Base-by-base conservation (phyloP, 768 basidiomycete species). In the Wakefieldia striispora region DNA sequence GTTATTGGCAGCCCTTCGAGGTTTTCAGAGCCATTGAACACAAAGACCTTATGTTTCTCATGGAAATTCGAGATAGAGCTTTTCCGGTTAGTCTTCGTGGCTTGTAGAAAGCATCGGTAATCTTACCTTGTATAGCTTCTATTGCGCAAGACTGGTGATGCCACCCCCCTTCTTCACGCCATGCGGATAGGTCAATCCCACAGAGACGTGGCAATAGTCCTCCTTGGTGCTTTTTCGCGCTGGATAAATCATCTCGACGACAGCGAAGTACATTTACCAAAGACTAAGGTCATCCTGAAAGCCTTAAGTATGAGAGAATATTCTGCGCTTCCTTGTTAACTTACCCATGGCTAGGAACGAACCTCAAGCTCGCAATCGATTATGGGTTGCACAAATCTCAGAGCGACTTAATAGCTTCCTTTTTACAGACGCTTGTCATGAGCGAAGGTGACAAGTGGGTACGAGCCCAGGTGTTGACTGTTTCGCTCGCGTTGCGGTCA, bases 351-450 rank as follows among this genome's bases (percentile, higher is more conserved):
- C 9, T 49, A 84, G 88, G 88, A 37, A 78, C 82, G 16, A 92
- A 95, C 64, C 79, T 98, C 47, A 95, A 95, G 65, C 78, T 93
- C 39, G 95, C 93, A 2, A 97, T 97, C 44, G 90, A 94, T 62
- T 86, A 86, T 57, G 91, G 91, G 17, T 76, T 95, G 36, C 80
- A 87, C 54, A 84, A 81, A 59, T 82, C 84, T 0, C 87, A 91
- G 64, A 87, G 82, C 53, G 86, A 91, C 60, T 77, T 98, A 39
- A 88, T 91, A 43, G 89, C 95, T 4, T 93, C 91, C 1, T 97
- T 95, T 69, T 73, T 98, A 60, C 95, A 98, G 71, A 92, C 92
- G 14, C 73, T 97, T 31, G 82, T 98, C 57, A 97, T 97, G 95
- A 92, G 89, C 48, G 94, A 97, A 74, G 95, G 95, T 14, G 90